A percentile compares a stretch with the other conserved stretches of the same genome.
phyloP scores from a whole-genome alignment of 352 stramenopile genomes.

The Globisporangium perplexum region DNA sequence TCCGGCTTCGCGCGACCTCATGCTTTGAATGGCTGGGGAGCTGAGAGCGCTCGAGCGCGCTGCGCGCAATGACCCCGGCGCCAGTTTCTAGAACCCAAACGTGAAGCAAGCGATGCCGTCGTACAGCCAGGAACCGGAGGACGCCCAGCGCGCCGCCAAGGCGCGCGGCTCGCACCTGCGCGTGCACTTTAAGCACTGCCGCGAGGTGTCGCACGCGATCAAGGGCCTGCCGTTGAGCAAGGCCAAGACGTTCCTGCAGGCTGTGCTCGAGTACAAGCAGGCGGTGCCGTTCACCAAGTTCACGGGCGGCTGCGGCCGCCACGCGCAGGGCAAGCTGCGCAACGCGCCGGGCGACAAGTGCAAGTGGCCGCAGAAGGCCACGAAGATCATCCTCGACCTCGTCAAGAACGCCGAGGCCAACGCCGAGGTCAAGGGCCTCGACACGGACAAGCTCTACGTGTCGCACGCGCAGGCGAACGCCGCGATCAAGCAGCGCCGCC shows the following conservation, averaged over 20 bases:
- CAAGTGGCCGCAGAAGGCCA: conserved; percentile 98
- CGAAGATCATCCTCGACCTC: conserved; percentile 97
- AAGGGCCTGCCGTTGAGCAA: conserved; percentile 96
- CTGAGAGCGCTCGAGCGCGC: too few relatives aligned
- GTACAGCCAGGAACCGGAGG: conserved; percentile 90
- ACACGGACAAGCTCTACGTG: conserved; percentile 96
- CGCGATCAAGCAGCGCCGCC: conserved; percentile 96
- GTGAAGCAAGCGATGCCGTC: conserved; percentile 78
- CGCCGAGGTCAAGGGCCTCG: conserved; percentile 97
- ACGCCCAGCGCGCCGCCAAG: conserved; percentile 89
- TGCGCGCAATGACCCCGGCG: background rate
- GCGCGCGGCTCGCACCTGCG: conserved; percentile 95
- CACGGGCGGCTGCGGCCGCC: conserved; percentile 97
- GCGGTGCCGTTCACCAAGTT: conserved; percentile 99
- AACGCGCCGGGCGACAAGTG: conserved; percentile 96
- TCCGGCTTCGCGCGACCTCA: background rate
- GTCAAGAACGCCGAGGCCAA: conserved; percentile 99
- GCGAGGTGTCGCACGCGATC: conserved; percentile 97
- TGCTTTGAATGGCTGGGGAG: background rate
- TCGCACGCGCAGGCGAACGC: conserved; percentile 97
- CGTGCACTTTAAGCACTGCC: conserved; percentile 99
- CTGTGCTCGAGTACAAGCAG: conserved; percentile 97
- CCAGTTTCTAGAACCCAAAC: conserved; percentile 71
- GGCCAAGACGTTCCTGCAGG: conserved; percentile 94
- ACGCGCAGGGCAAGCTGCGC: conserved; percentile 95